phyloP scores from a whole-genome alignment of 2,329 filamentous ascomycete genomes.

The Plenodomus tracheiphilus region DNA sequence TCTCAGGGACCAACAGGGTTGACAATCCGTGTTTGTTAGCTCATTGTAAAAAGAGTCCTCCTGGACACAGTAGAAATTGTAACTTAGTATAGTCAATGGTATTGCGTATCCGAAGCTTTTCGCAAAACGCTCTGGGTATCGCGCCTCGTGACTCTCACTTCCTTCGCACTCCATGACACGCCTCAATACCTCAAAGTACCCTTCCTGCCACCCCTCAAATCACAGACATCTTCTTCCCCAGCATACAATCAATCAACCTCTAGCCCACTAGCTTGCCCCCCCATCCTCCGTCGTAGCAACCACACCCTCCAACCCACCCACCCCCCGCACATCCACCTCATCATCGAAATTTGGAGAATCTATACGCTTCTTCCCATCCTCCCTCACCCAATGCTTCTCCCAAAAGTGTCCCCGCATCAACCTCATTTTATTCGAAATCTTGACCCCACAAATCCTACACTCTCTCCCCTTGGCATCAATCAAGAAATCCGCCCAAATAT shows the following conservation, averaged over 20 bases:
- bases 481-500: slow-evolving; percentile 14
- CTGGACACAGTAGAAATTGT: too few relatives aligned
- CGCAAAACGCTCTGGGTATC: too few relatives aligned
- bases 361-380: neutral
- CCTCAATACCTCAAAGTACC: too few relatives aligned
- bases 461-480: slow-evolving; percentile 1
- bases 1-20: too few relatives aligned
- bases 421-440: slow-evolving; percentile 3
- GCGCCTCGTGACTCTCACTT: too few relatives aligned
- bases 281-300: neutral
- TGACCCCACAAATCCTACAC: slow-evolving; percentile 16
- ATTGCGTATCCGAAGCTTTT: too few relatives aligned
- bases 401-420: slow-evolving; percentile 15
- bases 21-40: too few relatives aligned
- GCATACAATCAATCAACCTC: neutral
- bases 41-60: too few relatives aligned
- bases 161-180: too few relatives aligned
- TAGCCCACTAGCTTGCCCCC: neutral
- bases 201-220: neutral
- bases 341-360: neutral
- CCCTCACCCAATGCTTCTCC: slow-evolving; percentile 11
- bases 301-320: neutral
- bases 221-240: neutral
- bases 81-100: neutral
- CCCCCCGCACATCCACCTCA: neutral